Percentiles rank a stretch among this genome's conserved stretches.
Evolutionary conservation across 2,329 filamentous ascomycete species (phyloP).

Genomic region (Fusarium sp.): DNA sequence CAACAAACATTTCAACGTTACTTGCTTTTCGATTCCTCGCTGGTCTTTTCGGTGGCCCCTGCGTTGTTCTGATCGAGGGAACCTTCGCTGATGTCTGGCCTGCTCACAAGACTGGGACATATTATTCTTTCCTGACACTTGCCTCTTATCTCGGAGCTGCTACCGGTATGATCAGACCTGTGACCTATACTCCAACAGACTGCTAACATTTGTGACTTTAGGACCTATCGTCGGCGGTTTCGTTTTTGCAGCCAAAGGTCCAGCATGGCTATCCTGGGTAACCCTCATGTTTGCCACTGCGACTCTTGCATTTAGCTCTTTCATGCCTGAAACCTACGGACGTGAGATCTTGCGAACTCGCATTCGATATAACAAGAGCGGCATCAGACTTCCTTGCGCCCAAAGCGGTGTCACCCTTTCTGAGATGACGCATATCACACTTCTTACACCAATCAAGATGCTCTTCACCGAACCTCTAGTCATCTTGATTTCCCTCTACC

Average conservation of each 20-base stretch:
- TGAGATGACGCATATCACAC: neutral
- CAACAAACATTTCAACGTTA: neutral
- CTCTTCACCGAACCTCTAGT: neutral
- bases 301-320: neutral
- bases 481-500: neutral
- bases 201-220: neutral
- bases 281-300: neutral
- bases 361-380: conserved; percentile 4
- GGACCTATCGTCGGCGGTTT: neutral
- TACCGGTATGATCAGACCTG: neutral
- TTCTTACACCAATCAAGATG: neutral
- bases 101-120: conserved; percentile 2
- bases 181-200: fast-evolving
- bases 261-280: conserved; percentile 2
- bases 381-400: neutral
- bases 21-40: neutral
- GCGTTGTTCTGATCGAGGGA: neutral
- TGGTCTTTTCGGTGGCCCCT: neutral
- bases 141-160: neutral
- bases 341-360: neutral
- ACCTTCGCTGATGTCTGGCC: conserved; percentile 4
- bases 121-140: neutral
- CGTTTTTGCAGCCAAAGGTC: neutral
- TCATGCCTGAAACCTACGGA: conserved; percentile 4
- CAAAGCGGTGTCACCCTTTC: neutral